These are phyloP conservation scores for Sicyos baderoa DNA, from an alignment of 306 rosid species.

Conservation along the genomic window DNA sequence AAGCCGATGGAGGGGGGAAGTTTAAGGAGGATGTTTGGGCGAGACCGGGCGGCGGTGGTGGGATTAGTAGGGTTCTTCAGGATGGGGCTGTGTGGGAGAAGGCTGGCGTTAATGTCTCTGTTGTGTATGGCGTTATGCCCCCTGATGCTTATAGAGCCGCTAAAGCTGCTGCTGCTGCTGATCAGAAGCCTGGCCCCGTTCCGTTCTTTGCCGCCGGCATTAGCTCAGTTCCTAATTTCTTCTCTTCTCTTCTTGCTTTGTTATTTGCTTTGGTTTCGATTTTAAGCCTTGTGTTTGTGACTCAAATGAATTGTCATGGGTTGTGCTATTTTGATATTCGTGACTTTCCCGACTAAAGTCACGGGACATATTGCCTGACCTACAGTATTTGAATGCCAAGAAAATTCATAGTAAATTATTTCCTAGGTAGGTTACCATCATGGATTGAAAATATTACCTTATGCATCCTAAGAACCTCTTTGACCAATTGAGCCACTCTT, in stretches of 20 bases:
- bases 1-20: constrained; percentile 60
- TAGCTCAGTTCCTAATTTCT: constrained; percentile 60
- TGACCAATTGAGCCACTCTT: too few relatives aligned
- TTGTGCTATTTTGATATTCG: too few relatives aligned
- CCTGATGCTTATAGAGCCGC: constrained; percentile 98
- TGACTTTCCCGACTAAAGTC: too few relatives aligned
- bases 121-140: constrained; percentile 94
- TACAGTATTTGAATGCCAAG: too few relatives aligned
- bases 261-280: too few relatives aligned
- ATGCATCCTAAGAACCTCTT: too few relatives aligned
- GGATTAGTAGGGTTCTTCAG: constrained; percentile 90
- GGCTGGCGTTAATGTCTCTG: constrained; percentile 95
- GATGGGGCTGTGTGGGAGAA: constrained; percentile 94
- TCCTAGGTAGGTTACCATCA: too few relatives aligned
- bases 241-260: too few relatives aligned
- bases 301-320: not conserved
- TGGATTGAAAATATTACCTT: too few relatives aligned
- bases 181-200: constrained; percentile 75
- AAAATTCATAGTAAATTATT: too few relatives aligned
- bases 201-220: constrained; percentile 95
- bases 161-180: constrained; percentile 33
- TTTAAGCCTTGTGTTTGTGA: not conserved
- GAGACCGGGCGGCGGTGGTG: constrained; percentile 95
- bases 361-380: too few relatives aligned
- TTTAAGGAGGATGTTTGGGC: constrained; percentile 98